Conservation (phyloP, 192 early-diverging fungal species). For the Polychytrium aggregatum region DNA sequence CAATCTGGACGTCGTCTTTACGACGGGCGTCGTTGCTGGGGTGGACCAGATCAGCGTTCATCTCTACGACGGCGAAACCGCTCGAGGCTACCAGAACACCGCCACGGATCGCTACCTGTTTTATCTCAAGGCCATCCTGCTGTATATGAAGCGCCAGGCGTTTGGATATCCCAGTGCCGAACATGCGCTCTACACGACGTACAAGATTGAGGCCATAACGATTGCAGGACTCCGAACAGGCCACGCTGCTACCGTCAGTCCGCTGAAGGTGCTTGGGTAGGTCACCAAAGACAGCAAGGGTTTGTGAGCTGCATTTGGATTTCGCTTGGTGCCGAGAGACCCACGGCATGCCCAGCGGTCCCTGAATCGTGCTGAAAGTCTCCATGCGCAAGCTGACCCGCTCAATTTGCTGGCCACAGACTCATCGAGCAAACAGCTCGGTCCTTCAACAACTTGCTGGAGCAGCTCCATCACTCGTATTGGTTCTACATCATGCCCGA, state of each 20-base stretch:
- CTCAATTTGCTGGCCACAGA: constrained; percentile 6
- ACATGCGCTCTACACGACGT: constrained; percentile 62
- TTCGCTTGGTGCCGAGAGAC: too few species aligned
- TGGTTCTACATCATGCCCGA: constrained; percentile 93
- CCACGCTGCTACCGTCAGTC: constrained; percentile 23
- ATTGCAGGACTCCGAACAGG: constrained; percentile 27
- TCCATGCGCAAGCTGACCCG: constrained; percentile 9
- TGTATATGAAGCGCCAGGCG: constrained; percentile 55
- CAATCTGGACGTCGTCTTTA: constrained; percentile 84
- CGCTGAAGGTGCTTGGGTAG: constrained; percentile 13
- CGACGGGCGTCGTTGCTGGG: constrained; percentile 47
- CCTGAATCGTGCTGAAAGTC: constrained; percentile 1
- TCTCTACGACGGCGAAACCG: constrained; percentile 36
- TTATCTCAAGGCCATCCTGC: constrained; percentile 18
- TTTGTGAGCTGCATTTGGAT: too few species aligned
- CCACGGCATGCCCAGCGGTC: too few species aligned
- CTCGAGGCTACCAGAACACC: constrained; percentile 8
- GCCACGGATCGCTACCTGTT: constrained; percentile 5
- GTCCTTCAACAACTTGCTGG: constrained; percentile 82
- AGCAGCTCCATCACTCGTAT: constrained; percentile 91
- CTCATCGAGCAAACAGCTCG: constrained; percentile 67
- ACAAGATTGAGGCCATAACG: background rate
- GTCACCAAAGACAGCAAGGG: too few species aligned
- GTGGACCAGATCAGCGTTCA: constrained; percentile 40
- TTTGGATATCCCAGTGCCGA: constrained; percentile 54